phyloP scores from a whole-genome alignment of 352 stramenopile genomes.

The Globisporangium perplexum region DNA sequence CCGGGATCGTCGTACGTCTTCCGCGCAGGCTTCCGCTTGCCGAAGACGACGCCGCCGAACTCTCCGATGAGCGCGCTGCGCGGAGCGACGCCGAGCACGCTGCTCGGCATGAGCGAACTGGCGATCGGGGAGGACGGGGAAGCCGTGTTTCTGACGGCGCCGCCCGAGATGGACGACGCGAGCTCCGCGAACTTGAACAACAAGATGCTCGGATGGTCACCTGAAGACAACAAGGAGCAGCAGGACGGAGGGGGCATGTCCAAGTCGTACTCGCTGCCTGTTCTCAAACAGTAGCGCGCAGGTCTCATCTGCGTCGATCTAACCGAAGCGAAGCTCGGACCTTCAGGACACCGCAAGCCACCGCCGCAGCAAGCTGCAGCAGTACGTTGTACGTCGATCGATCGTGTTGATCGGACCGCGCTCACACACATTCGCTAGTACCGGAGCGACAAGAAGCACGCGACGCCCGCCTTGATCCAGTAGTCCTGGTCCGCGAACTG shows the following conservation, averaged over 20 bases:
- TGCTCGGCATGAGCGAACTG: slow-evolving; percentile 5
- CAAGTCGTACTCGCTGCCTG: slow-evolving; percentile 52
- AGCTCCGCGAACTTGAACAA: slow-evolving; percentile 14
- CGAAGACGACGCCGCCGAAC: slow-evolving; percentile 33
- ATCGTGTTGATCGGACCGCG: too few relatives aligned
- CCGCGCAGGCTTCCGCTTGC: slow-evolving; percentile 50
- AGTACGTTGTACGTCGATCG: not conserved
- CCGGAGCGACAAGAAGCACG: slow-evolving; percentile 79
- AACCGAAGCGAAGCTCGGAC: too few relatives aligned
- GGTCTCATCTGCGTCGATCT: too few relatives aligned
- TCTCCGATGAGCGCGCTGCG: slow-evolving; percentile 10
- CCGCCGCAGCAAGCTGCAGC: not conserved
- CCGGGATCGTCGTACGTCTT: slow-evolving; percentile 37
- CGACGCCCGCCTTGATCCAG: slow-evolving; percentile 96
- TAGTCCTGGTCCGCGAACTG: slow-evolving; percentile 91
- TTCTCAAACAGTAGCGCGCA: slow-evolving; percentile 25
- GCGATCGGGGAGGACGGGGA: slow-evolving; percentile 12
- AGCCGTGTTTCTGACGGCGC: slow-evolving; percentile 10
- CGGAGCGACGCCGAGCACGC: not conserved
- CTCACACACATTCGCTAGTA: slow-evolving; percentile 53
- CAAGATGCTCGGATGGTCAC: slow-evolving; percentile 33
- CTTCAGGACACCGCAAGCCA: too few relatives aligned
- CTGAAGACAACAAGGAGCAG: slow-evolving; percentile 19
- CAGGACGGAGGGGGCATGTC: slow-evolving; percentile 24
- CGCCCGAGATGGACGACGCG: slow-evolving; percentile 14